These are phyloP conservation scores for Cyphellophora attinorum DNA, from an alignment of 2,329 filamentous ascomycete species.

Conservation along the genomic window DNA sequence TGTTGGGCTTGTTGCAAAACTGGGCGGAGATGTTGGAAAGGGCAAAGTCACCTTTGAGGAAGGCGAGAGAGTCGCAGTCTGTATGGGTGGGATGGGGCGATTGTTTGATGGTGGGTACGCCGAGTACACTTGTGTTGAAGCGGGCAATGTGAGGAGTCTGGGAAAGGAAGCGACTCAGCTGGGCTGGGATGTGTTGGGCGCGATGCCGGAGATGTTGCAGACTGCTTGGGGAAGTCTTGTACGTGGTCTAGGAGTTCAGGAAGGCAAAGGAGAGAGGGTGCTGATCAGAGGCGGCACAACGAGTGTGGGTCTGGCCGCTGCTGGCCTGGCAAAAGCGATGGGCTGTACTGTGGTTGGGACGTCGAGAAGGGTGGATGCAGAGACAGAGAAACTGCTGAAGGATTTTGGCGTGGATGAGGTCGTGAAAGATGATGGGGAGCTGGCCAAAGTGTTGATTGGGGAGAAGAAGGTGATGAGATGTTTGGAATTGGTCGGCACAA, in stretches of 20 bases:
- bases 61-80: slow-evolving; percentile 35
- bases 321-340: slow-evolving; percentile 33
- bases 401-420: slow-evolving; percentile 33
- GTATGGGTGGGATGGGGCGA: slow-evolving; percentile 41
- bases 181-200: slow-evolving; percentile 34
- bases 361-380: slow-evolving; percentile 27
- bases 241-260: slow-evolving; percentile 28
- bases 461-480: slow-evolving; percentile 29
- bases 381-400: slow-evolving; percentile 24
- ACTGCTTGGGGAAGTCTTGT: slow-evolving; percentile 38
- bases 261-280: slow-evolving; percentile 30
- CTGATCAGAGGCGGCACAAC: slow-evolving; percentile 43
- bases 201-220: slow-evolving; percentile 43
- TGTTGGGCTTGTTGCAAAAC: slow-evolving; percentile 30
- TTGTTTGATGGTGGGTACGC: slow-evolving; percentile 41
- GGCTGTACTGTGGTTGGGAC: slow-evolving; percentile 31
- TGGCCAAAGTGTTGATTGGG: slow-evolving; percentile 27
- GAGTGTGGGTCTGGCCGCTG: slow-evolving; percentile 37
- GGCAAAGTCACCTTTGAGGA: slow-evolving; percentile 28
- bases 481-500: slow-evolving; percentile 37
- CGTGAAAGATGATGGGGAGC: slow-evolving; percentile 33
- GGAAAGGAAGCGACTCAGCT: slow-evolving; percentile 21
- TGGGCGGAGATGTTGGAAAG: slow-evolving; percentile 19
- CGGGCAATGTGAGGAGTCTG: slow-evolving; percentile 26
- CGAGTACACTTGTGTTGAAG: slow-evolving; percentile 38